Conservation (phyloP, 2,329 filamentous ascomycete genomes). For the Xylariaceae sp. region DNA sequence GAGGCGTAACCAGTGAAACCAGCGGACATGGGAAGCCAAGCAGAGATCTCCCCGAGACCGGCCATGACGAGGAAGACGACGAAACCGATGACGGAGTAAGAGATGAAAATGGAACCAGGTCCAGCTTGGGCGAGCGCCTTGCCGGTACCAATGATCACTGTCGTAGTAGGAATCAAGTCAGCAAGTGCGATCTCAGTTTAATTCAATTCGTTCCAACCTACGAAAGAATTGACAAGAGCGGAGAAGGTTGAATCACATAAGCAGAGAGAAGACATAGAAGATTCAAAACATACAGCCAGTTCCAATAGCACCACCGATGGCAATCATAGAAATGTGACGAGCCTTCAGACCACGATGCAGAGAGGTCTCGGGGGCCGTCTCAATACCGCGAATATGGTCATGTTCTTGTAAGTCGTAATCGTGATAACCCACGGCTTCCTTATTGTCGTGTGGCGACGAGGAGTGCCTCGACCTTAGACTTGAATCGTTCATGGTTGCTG, state of each 20-base stretch:
- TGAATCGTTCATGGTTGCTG: constrained; percentile 35
- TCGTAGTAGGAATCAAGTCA: no score
- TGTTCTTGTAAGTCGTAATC: constrained; percentile 36
- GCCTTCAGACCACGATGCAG: constrained; percentile 61
- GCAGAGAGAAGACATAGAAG: no score
- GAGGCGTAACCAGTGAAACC: constrained; percentile 84
- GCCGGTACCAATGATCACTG: constrained; percentile 72
- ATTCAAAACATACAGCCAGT: constrained; percentile 60
- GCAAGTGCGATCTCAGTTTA: no score
- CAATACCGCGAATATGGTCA: constrained; percentile 53
- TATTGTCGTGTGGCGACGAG: constrained; percentile 38
- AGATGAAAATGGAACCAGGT: constrained; percentile 73
- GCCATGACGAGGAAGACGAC: constrained; percentile 85
- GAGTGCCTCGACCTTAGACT: constrained; percentile 40
- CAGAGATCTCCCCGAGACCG: constrained; percentile 82
- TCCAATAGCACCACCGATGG: constrained; percentile 77
- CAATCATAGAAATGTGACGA: constrained; percentile 65
- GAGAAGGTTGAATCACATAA: no score
- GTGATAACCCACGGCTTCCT: constrained; percentile 38
- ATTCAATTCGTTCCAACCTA: no score
- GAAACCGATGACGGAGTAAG: constrained; percentile 72
- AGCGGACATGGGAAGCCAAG: constrained; percentile 78
- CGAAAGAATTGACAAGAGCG: no score
- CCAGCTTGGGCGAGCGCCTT: constrained; percentile 60
- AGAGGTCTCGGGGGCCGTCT: constrained; percentile 56